Percentiles rank a stretch among this genome's conserved stretches.
Evolutionary conservation across 148 eudicot species (phyloP).

Genomic region (Cornus florida): DNA sequence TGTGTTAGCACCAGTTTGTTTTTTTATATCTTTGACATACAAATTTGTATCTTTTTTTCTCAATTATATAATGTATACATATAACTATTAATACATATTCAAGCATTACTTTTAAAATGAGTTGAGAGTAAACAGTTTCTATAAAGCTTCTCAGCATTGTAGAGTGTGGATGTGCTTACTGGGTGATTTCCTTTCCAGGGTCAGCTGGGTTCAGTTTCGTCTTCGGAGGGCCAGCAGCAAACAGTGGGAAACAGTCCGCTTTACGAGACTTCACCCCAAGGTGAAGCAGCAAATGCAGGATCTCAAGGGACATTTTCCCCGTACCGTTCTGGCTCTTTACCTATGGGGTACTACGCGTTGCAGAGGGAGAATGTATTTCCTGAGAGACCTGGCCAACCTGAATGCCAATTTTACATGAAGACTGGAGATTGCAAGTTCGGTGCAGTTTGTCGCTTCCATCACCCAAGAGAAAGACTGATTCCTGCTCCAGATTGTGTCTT

Average conservation of each 20-base stretch:
- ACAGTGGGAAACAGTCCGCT: constrained; percentile 52
- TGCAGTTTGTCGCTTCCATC: constrained; percentile 90
- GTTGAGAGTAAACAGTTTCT: not conserved
- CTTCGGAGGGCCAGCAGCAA: constrained; percentile 69
- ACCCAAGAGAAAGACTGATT: constrained; percentile 79
- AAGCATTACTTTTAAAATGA: not conserved
- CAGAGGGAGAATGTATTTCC: constrained; percentile 83
- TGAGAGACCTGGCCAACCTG: constrained; percentile 95
- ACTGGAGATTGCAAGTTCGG: constrained; percentile 99
- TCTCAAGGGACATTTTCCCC: constrained; percentile 55
- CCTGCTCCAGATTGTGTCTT: constrained; percentile 84
- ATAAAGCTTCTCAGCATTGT: not conserved
- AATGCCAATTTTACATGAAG: constrained; percentile 96
- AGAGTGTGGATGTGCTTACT: not conserved
- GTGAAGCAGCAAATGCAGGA: constrained; percentile 51
- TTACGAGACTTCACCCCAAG: constrained; percentile 53
- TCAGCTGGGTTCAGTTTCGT: constrained; percentile 68
- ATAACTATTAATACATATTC: no score
- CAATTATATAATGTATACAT: no score
- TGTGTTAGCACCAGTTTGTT: not conserved
- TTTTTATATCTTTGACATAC: not conserved
- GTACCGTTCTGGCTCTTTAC: constrained; percentile 65
- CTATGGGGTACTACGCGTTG: constrained; percentile 66
- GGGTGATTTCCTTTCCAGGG: constrained; percentile 41
- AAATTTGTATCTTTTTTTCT: no score